Evolutionary conservation across 352 stramenopile species (phyloP).

Genomic region (Pythium coloratum): DNA sequence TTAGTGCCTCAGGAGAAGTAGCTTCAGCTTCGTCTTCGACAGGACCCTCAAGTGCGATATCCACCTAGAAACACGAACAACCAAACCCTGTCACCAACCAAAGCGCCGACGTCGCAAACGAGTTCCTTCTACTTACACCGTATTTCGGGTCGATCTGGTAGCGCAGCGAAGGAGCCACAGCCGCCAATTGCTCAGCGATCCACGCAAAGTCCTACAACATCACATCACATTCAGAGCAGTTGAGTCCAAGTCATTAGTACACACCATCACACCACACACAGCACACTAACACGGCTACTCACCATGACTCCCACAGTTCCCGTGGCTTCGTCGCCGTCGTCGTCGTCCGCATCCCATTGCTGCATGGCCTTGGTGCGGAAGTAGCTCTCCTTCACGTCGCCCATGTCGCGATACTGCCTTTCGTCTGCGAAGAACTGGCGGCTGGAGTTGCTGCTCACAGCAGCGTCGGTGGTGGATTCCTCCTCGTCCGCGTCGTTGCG

Average conservation of each 20-base stretch:
- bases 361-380: constrained; percentile 66
- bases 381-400: constrained; percentile 38
- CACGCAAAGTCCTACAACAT: constrained; percentile 59
- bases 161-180: constrained; percentile 45
- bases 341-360: constrained; percentile 65
- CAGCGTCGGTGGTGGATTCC: constrained; percentile 1
- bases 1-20: neutral
- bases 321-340: constrained; percentile 34
- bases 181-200: constrained; percentile 57
- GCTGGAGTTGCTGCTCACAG: constrained; percentile 18
- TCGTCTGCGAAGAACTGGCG: constrained; percentile 71
- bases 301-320: constrained; percentile 23
- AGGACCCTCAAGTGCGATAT: constrained; percentile 3
- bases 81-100: neutral
- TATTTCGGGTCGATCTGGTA: constrained; percentile 79
- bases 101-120: too few relatives aligned
- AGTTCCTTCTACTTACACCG: constrained; percentile 43
- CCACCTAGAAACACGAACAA: neutral
- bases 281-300: too few relatives aligned
- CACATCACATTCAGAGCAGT: neutral
- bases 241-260: neutral
- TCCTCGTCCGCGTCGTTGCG: constrained; percentile 31
- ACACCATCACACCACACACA: neutral
- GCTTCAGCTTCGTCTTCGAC: neutral
- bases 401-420: constrained; percentile 47